Percentiles rank a stretch among this genome's conserved stretches.
Conservation (phyloP, 2,329 filamentous ascomycete species). For the Exophiala spinifera region DNA sequence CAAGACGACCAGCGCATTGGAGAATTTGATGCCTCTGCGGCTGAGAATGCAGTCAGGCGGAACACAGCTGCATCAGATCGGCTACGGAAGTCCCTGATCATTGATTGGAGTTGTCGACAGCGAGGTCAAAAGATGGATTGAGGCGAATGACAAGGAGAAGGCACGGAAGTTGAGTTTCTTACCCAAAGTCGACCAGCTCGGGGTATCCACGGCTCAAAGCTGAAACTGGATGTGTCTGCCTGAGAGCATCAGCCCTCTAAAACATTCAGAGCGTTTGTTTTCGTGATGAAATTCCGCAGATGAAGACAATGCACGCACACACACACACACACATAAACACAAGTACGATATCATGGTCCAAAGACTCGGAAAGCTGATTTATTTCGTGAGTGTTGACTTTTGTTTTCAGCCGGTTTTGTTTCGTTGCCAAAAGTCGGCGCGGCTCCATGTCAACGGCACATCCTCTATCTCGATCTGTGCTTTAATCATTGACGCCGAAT, state of each 20-base stretch:
- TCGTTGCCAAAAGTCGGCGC: conserved; percentile 9
- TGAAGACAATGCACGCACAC: not conserved
- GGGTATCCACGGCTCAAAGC: conserved; percentile 31
- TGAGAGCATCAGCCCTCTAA: conserved; percentile 10
- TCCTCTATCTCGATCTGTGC: conserved; percentile 18
- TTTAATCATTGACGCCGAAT: conserved; percentile 13
- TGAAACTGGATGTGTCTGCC: conserved; percentile 24
- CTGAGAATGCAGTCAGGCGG: conserved; percentile 23
- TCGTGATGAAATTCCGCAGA: not conserved
- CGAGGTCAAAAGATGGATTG: conserved; percentile 26
- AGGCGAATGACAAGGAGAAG: conserved; percentile 26
- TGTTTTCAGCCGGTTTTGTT: not conserved
- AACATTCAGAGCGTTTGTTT: too few relatives aligned
- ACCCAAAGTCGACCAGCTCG: conserved; percentile 36
- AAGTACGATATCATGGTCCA: too few relatives aligned
- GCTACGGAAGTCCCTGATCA: conserved; percentile 18
- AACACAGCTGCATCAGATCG: conserved; percentile 27
- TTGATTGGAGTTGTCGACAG: conserved; percentile 28
- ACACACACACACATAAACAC: too few relatives aligned
- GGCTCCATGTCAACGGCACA: conserved; percentile 12
- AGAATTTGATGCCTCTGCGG: conserved; percentile 24
- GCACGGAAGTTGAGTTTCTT: conserved; percentile 26
- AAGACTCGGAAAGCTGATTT: not conserved
- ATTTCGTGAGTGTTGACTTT: not conserved
- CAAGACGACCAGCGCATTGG: conserved; percentile 20